These are phyloP conservation scores for Aphanomyces euteiches DNA, from an alignment of 352 stramenopile genomes.

Conservation along the genomic window DNA sequence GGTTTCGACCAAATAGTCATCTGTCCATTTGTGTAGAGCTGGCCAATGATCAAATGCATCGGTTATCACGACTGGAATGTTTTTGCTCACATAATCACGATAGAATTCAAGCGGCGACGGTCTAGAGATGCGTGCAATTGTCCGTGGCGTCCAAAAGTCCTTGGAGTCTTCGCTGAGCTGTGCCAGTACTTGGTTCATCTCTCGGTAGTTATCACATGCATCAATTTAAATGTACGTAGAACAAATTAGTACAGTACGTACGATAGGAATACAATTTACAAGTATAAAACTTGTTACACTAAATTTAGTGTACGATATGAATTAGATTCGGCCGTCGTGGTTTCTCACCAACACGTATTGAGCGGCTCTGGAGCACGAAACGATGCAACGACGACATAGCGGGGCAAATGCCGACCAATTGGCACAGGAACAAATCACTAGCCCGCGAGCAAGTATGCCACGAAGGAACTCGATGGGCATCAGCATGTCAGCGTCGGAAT, in stretches of 20 bases:
- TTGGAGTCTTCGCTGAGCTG: conserved; percentile 56
- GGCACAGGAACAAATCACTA: not conserved
- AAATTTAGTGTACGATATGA: not conserved
- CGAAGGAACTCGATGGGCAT: conserved; percentile 5
- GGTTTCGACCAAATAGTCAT: conserved; percentile 50
- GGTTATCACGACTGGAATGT: conserved; percentile 66
- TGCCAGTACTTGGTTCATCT: conserved; percentile 27
- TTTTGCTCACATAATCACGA: conserved; percentile 70
- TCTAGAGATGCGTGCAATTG: conserved; percentile 40
- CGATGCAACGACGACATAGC: conserved; percentile 28
- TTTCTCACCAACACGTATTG: too few relatives aligned
- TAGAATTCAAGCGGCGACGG: conserved; percentile 62
- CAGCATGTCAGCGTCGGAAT: too few relatives aligned
- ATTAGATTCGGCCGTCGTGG: not conserved
- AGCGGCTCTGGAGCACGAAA: not conserved
- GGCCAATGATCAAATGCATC: conserved; percentile 68
- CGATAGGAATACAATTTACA: not conserved
- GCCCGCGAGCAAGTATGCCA: conserved; percentile 7
- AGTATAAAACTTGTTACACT: not conserved
- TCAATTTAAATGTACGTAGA: not conserved
- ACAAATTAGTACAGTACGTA: not conserved
- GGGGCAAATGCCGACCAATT: conserved; percentile 20
- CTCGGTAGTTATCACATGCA: not conserved
- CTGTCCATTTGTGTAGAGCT: conserved; percentile 49
- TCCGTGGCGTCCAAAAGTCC: conserved; percentile 70